Conservation (phyloP, 495 filamentous ascomycete genomes). For the Hypoxylon subgilvum region DNA sequence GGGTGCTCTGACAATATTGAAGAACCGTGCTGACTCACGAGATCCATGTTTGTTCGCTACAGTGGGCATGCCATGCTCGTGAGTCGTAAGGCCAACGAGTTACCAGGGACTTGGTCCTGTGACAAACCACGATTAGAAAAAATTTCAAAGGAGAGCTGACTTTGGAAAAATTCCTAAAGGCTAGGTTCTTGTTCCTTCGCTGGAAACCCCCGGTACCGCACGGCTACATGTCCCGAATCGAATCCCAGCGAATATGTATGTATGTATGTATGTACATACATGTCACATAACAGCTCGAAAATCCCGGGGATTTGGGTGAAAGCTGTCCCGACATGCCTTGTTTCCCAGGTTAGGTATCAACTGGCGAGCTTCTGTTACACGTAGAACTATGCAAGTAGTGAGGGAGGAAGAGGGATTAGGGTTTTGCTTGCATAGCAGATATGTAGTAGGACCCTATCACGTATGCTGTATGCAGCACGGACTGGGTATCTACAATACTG, state of each 20-base stretch:
- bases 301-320: constrained; percentile 23
- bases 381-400: constrained; percentile 4
- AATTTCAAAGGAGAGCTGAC: constrained; percentile 14
- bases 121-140: constrained; percentile 14
- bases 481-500: no score
- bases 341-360: constrained; percentile 29
- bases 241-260: constrained; percentile 33
- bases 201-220: background rate
- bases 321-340: constrained; percentile 10
- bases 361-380: constrained; percentile 28
- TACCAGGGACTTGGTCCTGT: constrained; percentile 21
- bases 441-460: no score
- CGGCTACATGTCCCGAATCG: constrained; percentile 23
- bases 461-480: no score
- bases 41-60: no score
- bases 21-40: constrained; percentile 30
- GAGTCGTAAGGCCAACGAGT: background rate
- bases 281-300: no score
- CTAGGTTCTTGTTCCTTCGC: constrained; percentile 31
- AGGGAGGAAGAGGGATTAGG: background rate
- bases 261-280: no score
- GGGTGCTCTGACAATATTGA: no score
- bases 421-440: background rate
- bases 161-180: constrained; percentile 6
- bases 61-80: background rate